Conservation (phyloP, 2,329 filamentous ascomycete species). For the Podosphaera aphanis region DNA sequence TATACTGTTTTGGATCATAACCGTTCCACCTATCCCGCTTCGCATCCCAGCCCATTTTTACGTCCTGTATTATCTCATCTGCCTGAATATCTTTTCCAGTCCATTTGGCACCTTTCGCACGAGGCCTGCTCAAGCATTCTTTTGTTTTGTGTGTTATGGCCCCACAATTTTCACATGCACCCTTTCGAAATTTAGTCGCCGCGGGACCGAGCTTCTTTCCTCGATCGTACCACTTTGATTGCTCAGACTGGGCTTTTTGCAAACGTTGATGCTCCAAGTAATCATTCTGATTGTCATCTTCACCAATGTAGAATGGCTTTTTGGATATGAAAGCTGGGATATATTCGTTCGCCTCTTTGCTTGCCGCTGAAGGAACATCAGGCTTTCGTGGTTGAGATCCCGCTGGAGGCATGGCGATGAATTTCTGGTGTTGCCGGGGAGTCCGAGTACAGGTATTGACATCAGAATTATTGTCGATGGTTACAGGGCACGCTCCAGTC, state of each 20-base stretch:
- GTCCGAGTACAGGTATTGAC: not conserved
- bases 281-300: constrained; percentile 55
- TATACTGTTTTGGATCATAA: constrained; percentile 78
- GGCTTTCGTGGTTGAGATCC: constrained; percentile 16
- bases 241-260: constrained; percentile 37
- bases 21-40: constrained; percentile 97
- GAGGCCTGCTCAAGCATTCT: constrained; percentile 71
- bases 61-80: constrained; percentile 67
- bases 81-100: constrained; percentile 84
- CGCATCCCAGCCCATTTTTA: constrained; percentile 82
- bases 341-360: constrained; percentile 91
- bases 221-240: constrained; percentile 80
- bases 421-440: not conserved
- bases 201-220: constrained; percentile 65
- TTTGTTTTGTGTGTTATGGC: constrained; percentile 91
- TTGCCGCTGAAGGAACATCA: constrained; percentile 20
- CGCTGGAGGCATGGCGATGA: constrained; percentile 19
- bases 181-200: constrained; percentile 91
- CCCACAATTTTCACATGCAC: constrained; percentile 95
- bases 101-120: constrained; percentile 76
- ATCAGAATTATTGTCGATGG: not conserved
- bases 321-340: constrained; percentile 96
- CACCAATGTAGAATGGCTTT: constrained; percentile 80
- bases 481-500: not conserved
- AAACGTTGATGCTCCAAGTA: constrained; percentile 92